phyloP scores from a whole-genome alignment of 768 basidiomycete species.

The Boletellus sp. region DNA sequence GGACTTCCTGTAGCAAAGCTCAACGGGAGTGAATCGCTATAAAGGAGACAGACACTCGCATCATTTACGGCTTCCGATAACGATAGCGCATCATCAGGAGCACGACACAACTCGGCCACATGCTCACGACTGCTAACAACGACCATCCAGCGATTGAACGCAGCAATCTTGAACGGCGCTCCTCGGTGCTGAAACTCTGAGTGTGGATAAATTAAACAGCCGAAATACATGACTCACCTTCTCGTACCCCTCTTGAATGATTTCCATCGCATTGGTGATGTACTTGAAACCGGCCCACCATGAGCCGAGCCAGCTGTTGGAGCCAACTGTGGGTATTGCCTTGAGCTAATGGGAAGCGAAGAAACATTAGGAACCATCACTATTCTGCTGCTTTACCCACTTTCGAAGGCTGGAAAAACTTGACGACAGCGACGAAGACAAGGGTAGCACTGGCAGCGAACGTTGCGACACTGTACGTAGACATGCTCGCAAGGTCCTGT shows the following conservation, averaged over 20 bases:
- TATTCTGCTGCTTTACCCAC: too few species aligned
- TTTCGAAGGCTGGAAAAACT: too few species aligned
- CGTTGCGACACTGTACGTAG: too few species aligned
- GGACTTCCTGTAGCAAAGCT: conserved; percentile 30
- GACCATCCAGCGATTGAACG: conserved; percentile 34
- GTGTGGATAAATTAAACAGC: too few species aligned
- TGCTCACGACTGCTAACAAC: conserved; percentile 29
- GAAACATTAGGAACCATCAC: too few species aligned
- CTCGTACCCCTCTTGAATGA: conserved; percentile 31
- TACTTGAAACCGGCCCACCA: conserved; percentile 21
- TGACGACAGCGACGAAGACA: too few species aligned
- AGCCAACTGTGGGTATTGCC: conserved; percentile 29
- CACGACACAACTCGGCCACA: conserved; percentile 38
- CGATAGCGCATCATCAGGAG: conserved; percentile 36
- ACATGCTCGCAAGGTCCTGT: too few species aligned
- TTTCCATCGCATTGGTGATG: conserved; percentile 12
- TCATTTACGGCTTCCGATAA: conserved; percentile 17
- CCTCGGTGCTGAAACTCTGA: conserved; percentile 19
- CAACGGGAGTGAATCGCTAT: too few species aligned
- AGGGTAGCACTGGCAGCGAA: too few species aligned
- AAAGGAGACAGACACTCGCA: conserved; percentile 22
- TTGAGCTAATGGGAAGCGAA: conserved; percentile 11
- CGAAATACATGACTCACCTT: conserved; percentile 15
- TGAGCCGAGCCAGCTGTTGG: conserved; percentile 23
- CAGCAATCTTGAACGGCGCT: conserved; percentile 28